Conservation (phyloP, 169 alveolate species). For the Plasmodium vivax region DNA sequence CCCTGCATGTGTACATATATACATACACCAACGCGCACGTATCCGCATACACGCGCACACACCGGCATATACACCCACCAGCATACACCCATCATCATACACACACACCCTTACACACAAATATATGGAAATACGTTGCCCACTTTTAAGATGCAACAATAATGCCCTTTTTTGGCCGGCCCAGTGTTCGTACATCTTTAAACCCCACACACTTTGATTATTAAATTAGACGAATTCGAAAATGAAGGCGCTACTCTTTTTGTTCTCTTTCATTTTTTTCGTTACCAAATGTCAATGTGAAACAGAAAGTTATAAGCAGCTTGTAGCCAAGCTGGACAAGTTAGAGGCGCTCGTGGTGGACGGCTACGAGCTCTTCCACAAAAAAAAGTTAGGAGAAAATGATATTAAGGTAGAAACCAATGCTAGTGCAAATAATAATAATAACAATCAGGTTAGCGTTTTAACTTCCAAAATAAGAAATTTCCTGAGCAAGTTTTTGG, state of each 20-base stretch:
- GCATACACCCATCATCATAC: not conserved
- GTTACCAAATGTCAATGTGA: conserved; percentile 10
- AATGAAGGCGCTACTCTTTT: conserved; percentile 38
- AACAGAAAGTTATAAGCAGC: conserved; percentile 16
- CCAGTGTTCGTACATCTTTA: not conserved
- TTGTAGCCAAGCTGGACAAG: conserved; percentile 9
- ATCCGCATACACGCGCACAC: not conserved
- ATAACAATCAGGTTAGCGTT: not conserved
- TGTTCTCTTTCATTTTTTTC: conserved; percentile 43
- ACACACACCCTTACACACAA: not conserved
- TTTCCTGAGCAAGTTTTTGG: not conserved
- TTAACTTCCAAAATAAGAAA: not conserved
- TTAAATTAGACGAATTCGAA: conserved; percentile 13
- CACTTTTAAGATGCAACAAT: conserved; percentile 34
- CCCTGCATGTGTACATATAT: not conserved
- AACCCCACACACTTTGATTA: not conserved
- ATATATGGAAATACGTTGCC: not conserved
- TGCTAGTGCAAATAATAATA: not conserved
- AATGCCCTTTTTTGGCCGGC: conserved; percentile 7
- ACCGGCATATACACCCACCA: not conserved
- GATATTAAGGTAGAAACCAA: not conserved
- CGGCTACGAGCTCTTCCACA: conserved; percentile 39
- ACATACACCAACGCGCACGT: not conserved
- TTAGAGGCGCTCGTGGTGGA: conserved; percentile 12
- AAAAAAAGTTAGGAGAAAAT: not conserved